Evolutionary conservation across 2,329 filamentous ascomycete genomes (phyloP).

Genomic region (Beauveria sp.): DNA sequence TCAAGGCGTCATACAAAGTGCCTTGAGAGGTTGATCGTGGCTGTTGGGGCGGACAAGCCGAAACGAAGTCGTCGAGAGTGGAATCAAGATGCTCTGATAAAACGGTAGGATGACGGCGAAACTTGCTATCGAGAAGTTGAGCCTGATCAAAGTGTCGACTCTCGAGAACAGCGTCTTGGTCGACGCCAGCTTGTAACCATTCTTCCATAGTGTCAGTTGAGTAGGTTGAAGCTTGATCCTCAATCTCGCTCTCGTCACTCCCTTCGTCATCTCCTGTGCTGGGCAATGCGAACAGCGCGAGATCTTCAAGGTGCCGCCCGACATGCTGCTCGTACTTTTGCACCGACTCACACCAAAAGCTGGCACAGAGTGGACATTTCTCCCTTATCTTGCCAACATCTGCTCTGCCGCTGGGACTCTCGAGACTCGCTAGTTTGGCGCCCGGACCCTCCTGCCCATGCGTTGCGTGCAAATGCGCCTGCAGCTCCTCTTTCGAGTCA

Average conservation of each 20-base stretch:
- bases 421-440: background rate
- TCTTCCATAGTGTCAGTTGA: too few relatives aligned
- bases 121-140: too few relatives aligned
- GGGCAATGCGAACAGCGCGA: background rate
- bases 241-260: background rate
- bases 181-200: too few relatives aligned
- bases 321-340: background rate
- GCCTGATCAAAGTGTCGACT: too few relatives aligned
- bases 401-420: background rate
- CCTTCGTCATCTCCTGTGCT: background rate
- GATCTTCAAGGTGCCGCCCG: background rate
- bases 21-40: too few relatives aligned
- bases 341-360: background rate
- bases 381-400: background rate
- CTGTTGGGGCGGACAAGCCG: too few relatives aligned
- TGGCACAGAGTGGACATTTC: background rate
- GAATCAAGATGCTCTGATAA: too few relatives aligned
- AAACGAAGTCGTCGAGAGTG: too few relatives aligned
- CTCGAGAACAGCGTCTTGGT: too few relatives aligned
- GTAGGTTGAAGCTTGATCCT: too few relatives aligned
- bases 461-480: background rate
- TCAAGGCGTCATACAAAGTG: too few relatives aligned
- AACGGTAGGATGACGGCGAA: too few relatives aligned
- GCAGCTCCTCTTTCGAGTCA: background rate
- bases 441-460: background rate